Base-by-base conservation (phyloP, 805 yeast genomes). In the Teunomyces barrocoloradensis region DNA sequence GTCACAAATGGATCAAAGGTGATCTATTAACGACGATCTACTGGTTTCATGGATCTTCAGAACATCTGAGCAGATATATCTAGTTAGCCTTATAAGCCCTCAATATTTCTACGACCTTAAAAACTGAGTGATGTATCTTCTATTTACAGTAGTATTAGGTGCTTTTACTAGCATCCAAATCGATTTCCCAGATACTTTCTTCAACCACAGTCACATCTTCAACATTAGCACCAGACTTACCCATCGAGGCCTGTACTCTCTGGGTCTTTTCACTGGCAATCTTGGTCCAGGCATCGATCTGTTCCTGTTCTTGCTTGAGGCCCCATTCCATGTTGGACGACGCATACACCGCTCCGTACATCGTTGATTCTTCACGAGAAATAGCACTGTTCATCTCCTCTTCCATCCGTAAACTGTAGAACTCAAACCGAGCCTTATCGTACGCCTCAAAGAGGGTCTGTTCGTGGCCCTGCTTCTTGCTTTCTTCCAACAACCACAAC, bases 351-450 rank as follows among this genome's bases (percentile, higher is more conserved):
- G 95, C 85, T 17, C 98, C 97, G 61, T 74, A 82, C 96, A 94
- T 85, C 47, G 74, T 75, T 6, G 89, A 80, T 65, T 94, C 97
- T 75, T 94, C 99, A 50, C 75, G 77, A 3, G 88, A 79, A 2
- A 92, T 71, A 75, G 61, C 80, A 79, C 60, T 74, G 71, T 63
- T 85, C 89, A 88, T 73, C 58, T 91, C 96, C 60, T 87, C 86
- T 50, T 85, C 82, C 77, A 90, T 88, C 61, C 97, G 82, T 49
- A 89, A 73, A 55, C 86, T 78, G 65, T 94, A 94, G 63, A 89
- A 94, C 68, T 94, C 98, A 54, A 80, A 82, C 55, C 96, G 78
- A 2, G 98, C 89, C 59, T 81, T 80, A 59, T 89, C 92, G 62
- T 92, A 94, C 0, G 96, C 95, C 13, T 80, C 81, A 41, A 77